A percentile compares a stretch with the other conserved stretches of the same genome.
These are phyloP conservation scores for Puya raimondii DNA, from an alignment of 176 grass and related monocot genomes.

Conservation along the genomic window DNA sequence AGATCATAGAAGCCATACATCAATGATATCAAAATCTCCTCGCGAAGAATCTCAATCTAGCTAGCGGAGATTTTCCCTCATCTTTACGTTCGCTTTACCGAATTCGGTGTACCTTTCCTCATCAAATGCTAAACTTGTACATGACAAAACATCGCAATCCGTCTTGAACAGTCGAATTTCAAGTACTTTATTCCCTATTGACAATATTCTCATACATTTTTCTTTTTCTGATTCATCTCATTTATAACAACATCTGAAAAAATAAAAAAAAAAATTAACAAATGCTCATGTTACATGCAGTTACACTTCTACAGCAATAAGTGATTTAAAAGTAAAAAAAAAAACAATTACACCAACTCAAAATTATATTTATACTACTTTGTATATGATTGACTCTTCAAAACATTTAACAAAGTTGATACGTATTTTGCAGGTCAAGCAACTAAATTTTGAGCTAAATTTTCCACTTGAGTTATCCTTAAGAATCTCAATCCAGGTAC, in stretches of 20 bases:
- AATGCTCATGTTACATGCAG: no score
- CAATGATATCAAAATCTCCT: background rate
- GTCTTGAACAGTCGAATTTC: background rate
- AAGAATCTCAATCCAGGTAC: conserved; percentile 11
- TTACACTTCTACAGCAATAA: no score
- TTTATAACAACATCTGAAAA: background rate
- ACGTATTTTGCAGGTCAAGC: no score
- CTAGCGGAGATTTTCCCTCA: background rate
- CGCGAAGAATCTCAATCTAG: conserved; percentile 8
- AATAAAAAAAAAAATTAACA: no score
- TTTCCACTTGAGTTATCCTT: no score
- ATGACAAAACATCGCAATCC: background rate
- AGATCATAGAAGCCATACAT: background rate
- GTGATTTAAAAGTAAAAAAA: no score
- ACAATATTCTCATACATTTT: conserved; percentile 9
- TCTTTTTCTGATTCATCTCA: background rate
- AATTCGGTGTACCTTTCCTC: conserved; percentile 1
- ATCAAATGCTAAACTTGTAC: background rate
- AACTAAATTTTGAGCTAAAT: no score
- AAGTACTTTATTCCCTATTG: conserved; percentile 3
- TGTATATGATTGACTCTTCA: no score
- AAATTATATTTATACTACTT: no score
- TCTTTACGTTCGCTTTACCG: background rate
- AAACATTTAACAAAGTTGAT: no score
- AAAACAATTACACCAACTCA: no score